phyloP scores from a whole-genome alignment of 2,329 filamentous ascomycete genomes.

The Reticulascus tulasneorum region DNA sequence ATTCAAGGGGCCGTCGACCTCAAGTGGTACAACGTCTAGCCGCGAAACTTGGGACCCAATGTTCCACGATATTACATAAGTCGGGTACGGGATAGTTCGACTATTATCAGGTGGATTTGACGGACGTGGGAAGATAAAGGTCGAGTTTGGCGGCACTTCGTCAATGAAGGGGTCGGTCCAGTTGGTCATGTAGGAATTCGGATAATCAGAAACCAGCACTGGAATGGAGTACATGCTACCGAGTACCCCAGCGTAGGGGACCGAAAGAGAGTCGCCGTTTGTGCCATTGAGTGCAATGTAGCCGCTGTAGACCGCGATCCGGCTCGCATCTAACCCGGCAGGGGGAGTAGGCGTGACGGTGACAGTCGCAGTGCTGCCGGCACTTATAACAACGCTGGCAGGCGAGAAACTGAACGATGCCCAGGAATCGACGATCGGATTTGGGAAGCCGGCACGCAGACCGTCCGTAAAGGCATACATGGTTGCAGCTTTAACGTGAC shows the following conservation, averaged over 20 bases:
- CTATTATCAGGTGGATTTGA: too few relatives aligned
- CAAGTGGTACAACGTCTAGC: constrained; percentile 16
- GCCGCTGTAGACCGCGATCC: constrained; percentile 38
- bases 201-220: too few relatives aligned
- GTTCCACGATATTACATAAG: neutral
- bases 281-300: constrained; percentile 34
- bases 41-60: constrained; percentile 15
- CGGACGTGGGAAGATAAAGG: constrained; percentile 19
- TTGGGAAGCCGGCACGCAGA: constrained; percentile 13
- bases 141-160: constrained; percentile 14
- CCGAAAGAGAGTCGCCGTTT: constrained; percentile 28
- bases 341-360: constrained; percentile 24
- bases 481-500: constrained; percentile 29
- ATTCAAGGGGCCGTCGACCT: neutral
- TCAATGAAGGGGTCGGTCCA: constrained; percentile 2
- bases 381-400: too few relatives aligned
- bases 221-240: constrained; percentile 19
- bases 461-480: constrained; percentile 28
- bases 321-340: constrained; percentile 19
- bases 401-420: constrained; percentile 15
- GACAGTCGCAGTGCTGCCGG: constrained; percentile 19
- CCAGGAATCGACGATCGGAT: constrained; percentile 10
- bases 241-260: constrained; percentile 35
- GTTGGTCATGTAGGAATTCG: constrained; percentile 1
- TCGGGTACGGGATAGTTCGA: neutral